phyloP scores from a whole-genome alignment of 148 eudicot genomes.

The Arctostaphylos glauca region DNA sequence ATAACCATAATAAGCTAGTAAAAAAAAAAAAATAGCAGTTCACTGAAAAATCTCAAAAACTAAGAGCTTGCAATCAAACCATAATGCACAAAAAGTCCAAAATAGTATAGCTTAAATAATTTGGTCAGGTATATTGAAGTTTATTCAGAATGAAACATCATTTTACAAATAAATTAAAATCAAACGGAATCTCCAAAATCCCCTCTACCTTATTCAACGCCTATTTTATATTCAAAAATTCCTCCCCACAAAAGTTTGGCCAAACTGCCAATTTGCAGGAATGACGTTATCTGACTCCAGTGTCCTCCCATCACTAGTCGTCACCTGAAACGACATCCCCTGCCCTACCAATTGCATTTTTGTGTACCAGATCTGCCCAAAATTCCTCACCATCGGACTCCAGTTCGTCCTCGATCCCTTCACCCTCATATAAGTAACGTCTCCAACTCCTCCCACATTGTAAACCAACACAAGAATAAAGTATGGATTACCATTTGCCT shows the following conservation, averaged over 20 bases:
- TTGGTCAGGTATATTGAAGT: no score
- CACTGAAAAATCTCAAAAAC: no score
- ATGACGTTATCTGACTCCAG: conserved; percentile 21
- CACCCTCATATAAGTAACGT: conserved; percentile 27
- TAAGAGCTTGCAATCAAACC: no score
- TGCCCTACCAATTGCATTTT: conserved; percentile 22
- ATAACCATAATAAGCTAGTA: no score
- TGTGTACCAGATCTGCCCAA: conserved; percentile 51
- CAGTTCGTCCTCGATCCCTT: conserved; percentile 44
- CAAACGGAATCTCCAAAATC: background rate
- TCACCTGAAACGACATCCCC: conserved; percentile 35
- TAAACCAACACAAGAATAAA: conserved; percentile 43
- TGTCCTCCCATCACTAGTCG: conserved; percentile 30
- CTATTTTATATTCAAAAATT: background rate
- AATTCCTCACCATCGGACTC: conserved; percentile 42
- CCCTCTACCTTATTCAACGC: no score
- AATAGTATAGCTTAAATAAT: no score
- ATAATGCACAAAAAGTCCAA: no score
- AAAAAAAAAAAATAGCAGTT: no score
- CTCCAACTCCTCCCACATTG: conserved; percentile 49
- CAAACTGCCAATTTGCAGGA: conserved; percentile 9
- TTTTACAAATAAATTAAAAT: background rate
- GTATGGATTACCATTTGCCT: conserved; percentile 29
- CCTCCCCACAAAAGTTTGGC: conserved; percentile 25
- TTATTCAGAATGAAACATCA: background rate